phyloP scores from a whole-genome alignment of 108 stramenopile genomes.

The Cyclostephanos tholiformis region DNA sequence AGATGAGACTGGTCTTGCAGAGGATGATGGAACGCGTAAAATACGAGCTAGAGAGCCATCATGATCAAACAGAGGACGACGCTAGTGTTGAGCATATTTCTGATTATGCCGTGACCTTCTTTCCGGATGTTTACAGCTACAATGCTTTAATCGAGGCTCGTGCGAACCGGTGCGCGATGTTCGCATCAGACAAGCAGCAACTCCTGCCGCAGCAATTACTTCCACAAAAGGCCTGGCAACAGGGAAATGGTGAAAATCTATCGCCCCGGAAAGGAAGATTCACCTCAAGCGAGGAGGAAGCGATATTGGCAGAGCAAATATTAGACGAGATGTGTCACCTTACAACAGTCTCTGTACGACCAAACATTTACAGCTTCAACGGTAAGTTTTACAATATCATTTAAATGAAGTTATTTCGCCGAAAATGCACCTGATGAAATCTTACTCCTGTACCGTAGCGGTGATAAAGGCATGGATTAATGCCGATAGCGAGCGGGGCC shows the following conservation, averaged over 20 bases:
- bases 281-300: slow-evolving; percentile 43
- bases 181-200: slow-evolving; percentile 23
- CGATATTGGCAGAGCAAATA: slow-evolving; percentile 41
- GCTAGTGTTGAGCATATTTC: slow-evolving; percentile 2
- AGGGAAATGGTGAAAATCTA: not conserved
- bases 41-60: slow-evolving; percentile 24
- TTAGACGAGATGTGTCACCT: slow-evolving; percentile 40
- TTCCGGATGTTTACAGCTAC: slow-evolving; percentile 42
- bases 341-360: slow-evolving; percentile 29
- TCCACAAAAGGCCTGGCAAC: slow-evolving; percentile 8
- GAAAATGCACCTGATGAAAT: not conserved
- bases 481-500: slow-evolving; percentile 29
- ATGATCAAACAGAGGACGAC: slow-evolving; percentile 2
- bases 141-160: slow-evolving; percentile 49
- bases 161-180: slow-evolving; percentile 43
- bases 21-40: slow-evolving; percentile 47
- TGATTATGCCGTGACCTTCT: slow-evolving; percentile 27
- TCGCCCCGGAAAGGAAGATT: slow-evolving; percentile 18
- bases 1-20: slow-evolving; percentile 43
- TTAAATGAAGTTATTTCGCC: not conserved
- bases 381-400: slow-evolving; percentile 19
- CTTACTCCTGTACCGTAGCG: slow-evolving; percentile 9
- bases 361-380: slow-evolving; percentile 49
- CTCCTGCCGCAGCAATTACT: not conserved
- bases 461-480: slow-evolving; percentile 45